Evolutionary conservation across 73 alveolate species (phyloP), one percentile per base, ranked within the genome.

Genomic region (Paramecium caudatum): DNA sequence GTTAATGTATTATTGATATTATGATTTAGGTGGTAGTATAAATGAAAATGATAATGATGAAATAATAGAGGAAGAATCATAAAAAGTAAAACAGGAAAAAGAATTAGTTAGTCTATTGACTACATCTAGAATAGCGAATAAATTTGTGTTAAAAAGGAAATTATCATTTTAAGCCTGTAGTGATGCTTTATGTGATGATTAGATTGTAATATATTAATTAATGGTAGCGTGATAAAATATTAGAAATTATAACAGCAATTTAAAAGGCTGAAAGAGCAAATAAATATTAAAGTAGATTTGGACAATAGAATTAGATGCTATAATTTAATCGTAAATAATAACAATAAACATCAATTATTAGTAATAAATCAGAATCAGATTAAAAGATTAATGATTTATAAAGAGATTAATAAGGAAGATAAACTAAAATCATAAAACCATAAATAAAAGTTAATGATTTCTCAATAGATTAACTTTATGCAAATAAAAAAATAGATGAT

Each of bases 331-430:
- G 49, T 13, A 10, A 65, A 13, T 12, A 65, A 12, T 32, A 65
- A 25, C 83, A 65, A 32, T 13, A 65, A 13, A 65, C 32, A 9
- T 32, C 83, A 13, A 43, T 36, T 0, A 32, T 36, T n/a, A 65
- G 47, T 65, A 65, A 65, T 55, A 55, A 55, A 27, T 10, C 23
- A 25, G 80, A 55, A 27, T 55, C 80, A 55, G 80, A 55, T 21
- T 27, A 55, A 23, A 55, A 55, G 30, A 23, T 10, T 4, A 21
- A 43, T 3, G 80, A 55, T 1, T 7, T 8, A 17, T 0, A 19
- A 1, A 55, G 80, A 23, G 80, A 15, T 4, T 10, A 55, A 9
- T 55, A 55, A 25, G 10, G 80, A 55, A 55, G 46, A 55, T 8
- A 5, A 23, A 55, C 80, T 0, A 55, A 21, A 21, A 55, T 55